Percentiles rank a stretch among this genome's conserved stretches.
These are phyloP conservation scores for Solanum etuberosum DNA, from an alignment of 257 asterid species.

Conservation along the genomic window DNA sequence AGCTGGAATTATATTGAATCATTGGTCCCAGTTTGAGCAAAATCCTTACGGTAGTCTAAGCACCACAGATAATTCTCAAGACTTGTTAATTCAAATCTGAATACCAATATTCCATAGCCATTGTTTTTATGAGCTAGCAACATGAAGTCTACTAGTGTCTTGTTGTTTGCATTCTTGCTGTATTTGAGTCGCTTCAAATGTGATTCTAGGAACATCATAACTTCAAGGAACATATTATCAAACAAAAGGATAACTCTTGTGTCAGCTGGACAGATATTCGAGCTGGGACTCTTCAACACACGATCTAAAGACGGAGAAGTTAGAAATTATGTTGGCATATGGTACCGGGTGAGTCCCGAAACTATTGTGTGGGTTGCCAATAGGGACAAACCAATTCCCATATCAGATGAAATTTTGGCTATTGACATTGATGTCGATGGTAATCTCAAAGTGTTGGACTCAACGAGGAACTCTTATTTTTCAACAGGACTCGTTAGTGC, in stretches of 20 bases:
- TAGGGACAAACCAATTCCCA: conserved; percentile 3
- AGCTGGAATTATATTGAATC: not conserved
- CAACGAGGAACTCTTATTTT: not conserved
- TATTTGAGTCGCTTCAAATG: not conserved
- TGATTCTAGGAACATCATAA: not conserved
- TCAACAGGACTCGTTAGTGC: not conserved
- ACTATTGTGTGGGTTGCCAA: conserved; percentile 31
- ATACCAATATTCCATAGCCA: not conserved
- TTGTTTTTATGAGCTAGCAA: not conserved
- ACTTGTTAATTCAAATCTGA: not conserved
- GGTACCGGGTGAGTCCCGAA: not conserved
- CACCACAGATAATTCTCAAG: not conserved
- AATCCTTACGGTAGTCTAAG: not conserved
- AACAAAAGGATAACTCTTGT: conserved; percentile 6
- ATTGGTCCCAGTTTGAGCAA: not conserved
- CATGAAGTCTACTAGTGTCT: not conserved
- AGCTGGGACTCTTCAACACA: conserved; percentile 18
- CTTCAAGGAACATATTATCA: not conserved
- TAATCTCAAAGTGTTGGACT: conserved; percentile 4
- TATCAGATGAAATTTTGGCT: not conserved
- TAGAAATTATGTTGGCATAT: conserved; percentile 19
- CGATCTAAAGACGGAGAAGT: not conserved
- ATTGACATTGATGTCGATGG: conserved; percentile 14
- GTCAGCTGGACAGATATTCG: conserved; percentile 18
- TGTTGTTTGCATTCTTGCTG: not conserved